A percentile compares a stretch with the other conserved stretches of the same genome.
These are phyloP conservation scores for Penicillium olsonii DNA, from an alignment of 2,329 filamentous ascomycete species.

Conservation along the genomic window DNA sequence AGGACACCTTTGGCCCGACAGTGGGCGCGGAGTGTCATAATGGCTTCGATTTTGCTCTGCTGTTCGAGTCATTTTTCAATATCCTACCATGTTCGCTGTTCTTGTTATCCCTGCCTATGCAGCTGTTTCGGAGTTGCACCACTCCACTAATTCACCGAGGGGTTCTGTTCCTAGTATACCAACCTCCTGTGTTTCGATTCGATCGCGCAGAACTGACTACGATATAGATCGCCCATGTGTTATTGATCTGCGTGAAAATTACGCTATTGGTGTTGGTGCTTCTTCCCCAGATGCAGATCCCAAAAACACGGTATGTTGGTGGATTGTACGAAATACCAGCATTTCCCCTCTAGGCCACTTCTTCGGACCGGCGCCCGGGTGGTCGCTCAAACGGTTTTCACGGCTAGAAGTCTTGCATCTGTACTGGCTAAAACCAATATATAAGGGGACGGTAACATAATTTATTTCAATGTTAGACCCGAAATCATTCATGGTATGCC, in stretches of 20 bases:
- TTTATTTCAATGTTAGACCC: no score
- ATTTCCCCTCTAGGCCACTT: no score
- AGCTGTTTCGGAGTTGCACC: slow-evolving; percentile 14
- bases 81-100: slow-evolving; percentile 17
- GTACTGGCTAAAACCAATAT: no score
- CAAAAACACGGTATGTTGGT: neutral
- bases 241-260: slow-evolving; percentile 2
- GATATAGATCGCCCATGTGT: slow-evolving; percentile 8
- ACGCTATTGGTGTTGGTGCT: slow-evolving; percentile 2
- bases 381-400: no score
- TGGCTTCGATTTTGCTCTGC: slow-evolving; percentile 33
- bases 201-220: neutral
- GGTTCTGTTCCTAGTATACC: neutral
- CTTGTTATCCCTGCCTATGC: slow-evolving; percentile 23
- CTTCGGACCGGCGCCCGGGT: no score
- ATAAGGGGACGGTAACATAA: no score
- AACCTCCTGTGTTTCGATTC: neutral
- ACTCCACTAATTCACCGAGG: neutral
- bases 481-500: no score
- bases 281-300: slow-evolving; percentile 1
- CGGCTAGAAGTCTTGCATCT: no score
- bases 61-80: slow-evolving; percentile 34
- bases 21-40: neutral
- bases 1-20: neutral
- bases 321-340: no score